phyloP scores from a whole-genome alignment of 106 monocot genomes.

The Phalaenopsis aphrodite region DNA sequence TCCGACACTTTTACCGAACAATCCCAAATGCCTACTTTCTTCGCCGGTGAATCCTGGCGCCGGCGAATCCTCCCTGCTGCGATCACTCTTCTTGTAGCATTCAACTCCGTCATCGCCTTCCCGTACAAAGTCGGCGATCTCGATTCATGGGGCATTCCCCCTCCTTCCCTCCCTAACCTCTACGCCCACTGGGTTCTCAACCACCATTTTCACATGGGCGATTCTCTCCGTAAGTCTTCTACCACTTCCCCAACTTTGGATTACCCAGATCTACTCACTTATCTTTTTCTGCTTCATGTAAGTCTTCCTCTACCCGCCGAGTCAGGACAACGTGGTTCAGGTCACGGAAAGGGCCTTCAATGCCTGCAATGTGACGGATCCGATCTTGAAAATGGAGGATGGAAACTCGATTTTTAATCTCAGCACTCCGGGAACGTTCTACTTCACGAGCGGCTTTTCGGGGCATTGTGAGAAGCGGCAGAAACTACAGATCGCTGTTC shows the following conservation, averaged over 20 bases:
- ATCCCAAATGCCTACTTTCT: not conserved
- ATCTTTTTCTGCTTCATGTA: not conserved
- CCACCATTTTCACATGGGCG: slow-evolving; percentile 41
- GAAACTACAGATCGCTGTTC: slow-evolving; percentile 56
- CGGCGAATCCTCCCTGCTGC: not conserved
- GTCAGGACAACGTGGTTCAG: slow-evolving; percentile 81
- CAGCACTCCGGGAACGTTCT: slow-evolving; percentile 45
- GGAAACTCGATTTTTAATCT: slow-evolving; percentile 88
- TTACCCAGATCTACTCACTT: not conserved
- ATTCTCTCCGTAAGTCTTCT: slow-evolving; percentile 52
- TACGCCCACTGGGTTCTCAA: slow-evolving; percentile 45
- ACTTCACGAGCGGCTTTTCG: slow-evolving; percentile 55
- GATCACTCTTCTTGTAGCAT: not conserved
- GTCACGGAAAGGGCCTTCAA: slow-evolving; percentile 67
- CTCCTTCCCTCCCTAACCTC: slow-evolving; percentile 36
- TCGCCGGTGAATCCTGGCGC: not conserved
- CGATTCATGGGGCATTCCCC: slow-evolving; percentile 55
- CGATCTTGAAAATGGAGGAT: slow-evolving; percentile 46
- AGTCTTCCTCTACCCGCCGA: slow-evolving; percentile 97
- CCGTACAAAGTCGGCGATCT: slow-evolving; percentile 70
- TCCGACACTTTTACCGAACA: not conserved
- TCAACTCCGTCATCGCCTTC: not conserved
- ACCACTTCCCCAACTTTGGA: not conserved
- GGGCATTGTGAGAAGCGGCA: slow-evolving; percentile 76
- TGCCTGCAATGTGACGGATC: slow-evolving; percentile 38